Conservation (phyloP, 2,329 filamentous ascomycete genomes). For the Neonectria hederae region DNA sequence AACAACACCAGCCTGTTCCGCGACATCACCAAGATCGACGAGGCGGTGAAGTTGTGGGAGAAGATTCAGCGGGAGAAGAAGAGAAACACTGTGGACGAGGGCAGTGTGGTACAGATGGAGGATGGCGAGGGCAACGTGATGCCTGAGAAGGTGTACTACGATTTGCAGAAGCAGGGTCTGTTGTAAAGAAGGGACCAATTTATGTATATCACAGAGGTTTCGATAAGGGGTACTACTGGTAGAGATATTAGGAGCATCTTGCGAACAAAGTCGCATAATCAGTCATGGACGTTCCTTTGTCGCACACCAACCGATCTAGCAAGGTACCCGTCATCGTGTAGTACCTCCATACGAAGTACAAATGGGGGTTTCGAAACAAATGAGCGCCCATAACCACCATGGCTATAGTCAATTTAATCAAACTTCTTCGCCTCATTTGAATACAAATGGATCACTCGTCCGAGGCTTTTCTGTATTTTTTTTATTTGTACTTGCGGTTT, state of each 20-base stretch:
- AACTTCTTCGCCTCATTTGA: background rate
- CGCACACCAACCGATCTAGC: background rate
- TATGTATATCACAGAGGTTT: conserved; percentile 21
- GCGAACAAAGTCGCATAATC: background rate
- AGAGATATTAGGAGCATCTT: background rate
- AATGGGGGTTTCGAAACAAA: too few species aligned
- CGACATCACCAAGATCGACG: conserved; percentile 92
- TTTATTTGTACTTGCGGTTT: too few species aligned
- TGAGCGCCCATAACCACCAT: background rate
- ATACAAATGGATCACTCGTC: background rate
- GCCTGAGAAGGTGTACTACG: conserved; percentile 98
- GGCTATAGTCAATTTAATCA: background rate
- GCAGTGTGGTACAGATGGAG: conserved; percentile 97
- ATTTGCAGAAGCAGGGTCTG: conserved; percentile 91
- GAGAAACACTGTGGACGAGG: conserved; percentile 77
- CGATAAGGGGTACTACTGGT: background rate
- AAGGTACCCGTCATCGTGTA: background rate
- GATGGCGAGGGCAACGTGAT: conserved; percentile 97
- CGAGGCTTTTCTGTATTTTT: background rate
- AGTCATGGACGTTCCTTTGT: too few species aligned
- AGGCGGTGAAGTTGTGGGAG: conserved; percentile 89
- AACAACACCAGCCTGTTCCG: conserved; percentile 90
- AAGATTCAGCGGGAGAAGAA: conserved; percentile 90
- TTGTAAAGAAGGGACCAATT: conserved; percentile 59
- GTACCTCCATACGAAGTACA: background rate